A percentile compares a stretch with the other conserved stretches of the same genome.
phyloP scores from a whole-genome alignment of 2,329 filamentous ascomycete species.

The Magnaporthiopsis poae region DNA sequence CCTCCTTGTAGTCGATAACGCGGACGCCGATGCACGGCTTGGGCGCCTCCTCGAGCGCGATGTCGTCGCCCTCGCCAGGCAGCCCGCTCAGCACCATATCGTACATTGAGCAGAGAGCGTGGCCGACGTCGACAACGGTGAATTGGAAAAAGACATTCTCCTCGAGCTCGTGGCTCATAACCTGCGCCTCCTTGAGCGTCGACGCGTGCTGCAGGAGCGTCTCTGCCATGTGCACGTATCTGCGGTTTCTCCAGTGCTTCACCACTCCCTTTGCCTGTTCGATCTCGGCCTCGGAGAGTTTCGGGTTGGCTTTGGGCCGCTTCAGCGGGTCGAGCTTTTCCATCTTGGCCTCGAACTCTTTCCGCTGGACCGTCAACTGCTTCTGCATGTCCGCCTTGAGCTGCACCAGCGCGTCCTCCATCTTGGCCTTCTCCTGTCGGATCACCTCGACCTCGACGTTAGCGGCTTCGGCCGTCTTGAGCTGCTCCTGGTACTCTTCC shows the following conservation, averaged over 20 bases:
- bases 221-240: slow-evolving; percentile 91
- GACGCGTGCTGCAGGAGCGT: slow-evolving; percentile 79
- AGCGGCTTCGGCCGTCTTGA: slow-evolving; percentile 64
- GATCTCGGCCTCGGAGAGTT: slow-evolving; percentile 62
- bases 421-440: slow-evolving; percentile 68
- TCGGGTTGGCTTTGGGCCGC: slow-evolving; percentile 49
- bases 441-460: slow-evolving; percentile 76
- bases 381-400: slow-evolving; percentile 84
- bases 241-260: slow-evolving; percentile 69
- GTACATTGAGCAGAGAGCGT: slow-evolving; percentile 84
- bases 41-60: slow-evolving; percentile 65
- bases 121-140: slow-evolving; percentile 77
- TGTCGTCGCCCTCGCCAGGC: slow-evolving; percentile 72
- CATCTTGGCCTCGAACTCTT: slow-evolving; percentile 74
- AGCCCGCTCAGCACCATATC: slow-evolving; percentile 91
- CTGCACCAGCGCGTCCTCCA: slow-evolving; percentile 70
- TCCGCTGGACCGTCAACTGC: slow-evolving; percentile 72
- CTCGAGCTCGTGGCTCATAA: slow-evolving; percentile 94
- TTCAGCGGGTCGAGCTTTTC: slow-evolving; percentile 62
- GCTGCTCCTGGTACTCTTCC: slow-evolving; percentile 68
- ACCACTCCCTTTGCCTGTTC: slow-evolving; percentile 57
- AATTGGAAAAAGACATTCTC: slow-evolving; percentile 93
- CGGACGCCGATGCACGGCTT: slow-evolving; percentile 88
- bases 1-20: slow-evolving; percentile 81
- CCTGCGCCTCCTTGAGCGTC: slow-evolving; percentile 85